A percentile compares a stretch with the other conserved stretches of the same genome.
Evolutionary conservation across 2,329 filamentous ascomycete species (phyloP).

Genomic region (Neurospora sp.): DNA sequence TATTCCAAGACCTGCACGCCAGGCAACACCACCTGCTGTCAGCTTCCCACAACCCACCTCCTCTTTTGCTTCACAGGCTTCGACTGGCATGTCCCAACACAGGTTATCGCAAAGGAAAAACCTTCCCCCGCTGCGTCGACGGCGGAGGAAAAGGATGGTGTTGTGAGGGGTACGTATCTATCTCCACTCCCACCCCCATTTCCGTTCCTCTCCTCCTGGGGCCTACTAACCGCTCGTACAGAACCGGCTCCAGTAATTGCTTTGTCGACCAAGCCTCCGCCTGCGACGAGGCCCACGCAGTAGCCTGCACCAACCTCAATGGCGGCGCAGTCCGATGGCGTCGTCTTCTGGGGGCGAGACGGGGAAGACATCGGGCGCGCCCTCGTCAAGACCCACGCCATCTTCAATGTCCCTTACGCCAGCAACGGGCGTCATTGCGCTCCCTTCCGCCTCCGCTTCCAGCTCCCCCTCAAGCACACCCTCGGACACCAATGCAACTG

Average conservation of each 20-base stretch:
- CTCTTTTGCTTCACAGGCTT: not conserved
- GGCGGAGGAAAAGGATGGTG: not conserved
- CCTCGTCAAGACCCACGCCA: not conserved
- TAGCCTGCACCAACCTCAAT: constrained; percentile 3
- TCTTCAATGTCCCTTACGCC: not conserved
- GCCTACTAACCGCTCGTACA: not conserved
- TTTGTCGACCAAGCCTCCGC: constrained; percentile 5
- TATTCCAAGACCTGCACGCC: not conserved
- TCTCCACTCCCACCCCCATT: not conserved
- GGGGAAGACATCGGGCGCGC: not conserved
- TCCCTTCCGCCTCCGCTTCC: not conserved
- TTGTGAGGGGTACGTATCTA: not conserved
- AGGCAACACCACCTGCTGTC: not conserved
- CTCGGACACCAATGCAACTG: not conserved
- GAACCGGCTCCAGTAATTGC: constrained; percentile 3
- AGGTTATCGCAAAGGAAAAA: not conserved
- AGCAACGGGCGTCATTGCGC: not conserved
- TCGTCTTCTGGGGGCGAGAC: not conserved
- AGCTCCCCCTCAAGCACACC: not conserved
- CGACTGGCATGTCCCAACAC: not conserved
- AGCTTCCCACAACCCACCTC: not conserved
- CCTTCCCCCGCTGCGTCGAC: not conserved
- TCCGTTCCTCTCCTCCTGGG: not conserved
- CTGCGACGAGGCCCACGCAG: constrained; percentile 4
- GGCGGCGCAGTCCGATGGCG: not conserved